Base-by-base conservation (phyloP, 768 basidiomycete species). In the Steccherinum ochraceum region DNA sequence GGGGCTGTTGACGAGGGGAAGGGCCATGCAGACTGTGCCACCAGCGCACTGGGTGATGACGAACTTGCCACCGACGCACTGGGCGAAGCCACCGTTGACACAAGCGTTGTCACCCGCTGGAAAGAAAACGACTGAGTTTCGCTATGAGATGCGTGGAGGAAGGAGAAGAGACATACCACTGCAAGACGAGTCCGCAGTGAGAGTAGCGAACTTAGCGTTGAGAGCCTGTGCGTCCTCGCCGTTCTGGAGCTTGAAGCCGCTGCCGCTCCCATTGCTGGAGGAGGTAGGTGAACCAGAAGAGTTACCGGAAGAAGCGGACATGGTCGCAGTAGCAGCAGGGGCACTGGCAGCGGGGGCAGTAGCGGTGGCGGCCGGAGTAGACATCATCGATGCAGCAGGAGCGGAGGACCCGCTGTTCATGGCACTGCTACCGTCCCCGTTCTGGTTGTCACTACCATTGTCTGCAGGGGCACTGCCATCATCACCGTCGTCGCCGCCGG, bases 1-100 rank as follows among this genome's bases (percentile, higher is more conserved):
- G 5, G 61, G 54, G 44, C 56, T 61, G 58, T 71, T 72, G 12
- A 73, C 71, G 23, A 76, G 67, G 12, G 74, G 75, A 12, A 76
- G 68, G 2, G 72, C 74, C 24, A 64, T 59, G 63, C 75, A 77
- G 27, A 50, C 50, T 5, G 52, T 50, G 4, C 64, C 56, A 11
- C 56, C 56, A 2, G 62, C 60, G 57, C 75, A 77, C 3, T 54
- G 46, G 3, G 66, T 63, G 18, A 61, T 45, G 0, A 58, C 59
- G 53, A 70, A 77, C 50, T 62, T 59, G 40, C 68, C 68, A 45
- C 57, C 57, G 19, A 67, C 63, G 57, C 75, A 77, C 53, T 75
- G 73, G 30, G 72, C 72, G 52, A 76, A 76, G 5, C 51, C 53
- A 12, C 63, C 61, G 25, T 55, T 44, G 40, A 76, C 56, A 53